phyloP scores from a whole-genome alignment of 352 stramenopile genomes.

The Phytophthora uliginosa region DNA sequence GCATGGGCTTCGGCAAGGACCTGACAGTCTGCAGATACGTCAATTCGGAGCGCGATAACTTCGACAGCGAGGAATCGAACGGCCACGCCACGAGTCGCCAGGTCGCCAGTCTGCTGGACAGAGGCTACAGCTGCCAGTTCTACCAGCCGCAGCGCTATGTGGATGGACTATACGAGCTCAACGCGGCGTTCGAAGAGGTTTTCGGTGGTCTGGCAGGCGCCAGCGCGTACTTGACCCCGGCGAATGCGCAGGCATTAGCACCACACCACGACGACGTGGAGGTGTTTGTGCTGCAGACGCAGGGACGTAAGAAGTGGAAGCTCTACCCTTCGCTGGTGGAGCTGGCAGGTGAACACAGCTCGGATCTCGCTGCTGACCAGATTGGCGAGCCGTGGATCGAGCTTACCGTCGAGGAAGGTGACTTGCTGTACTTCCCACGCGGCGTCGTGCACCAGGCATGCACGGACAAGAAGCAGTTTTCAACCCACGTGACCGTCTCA shows the following conservation, averaged over 20 bases:
- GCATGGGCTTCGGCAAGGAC: slow-evolving; percentile 70
- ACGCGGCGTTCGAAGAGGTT: slow-evolving; percentile 80
- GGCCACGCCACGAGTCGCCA: slow-evolving; percentile 59
- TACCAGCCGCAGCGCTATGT: slow-evolving; percentile 90
- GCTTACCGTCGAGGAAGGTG: slow-evolving; percentile 84
- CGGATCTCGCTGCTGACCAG: slow-evolving; percentile 66
- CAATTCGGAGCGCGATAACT: slow-evolving; percentile 74
- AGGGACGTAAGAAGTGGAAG: slow-evolving; percentile 92
- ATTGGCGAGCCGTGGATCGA: slow-evolving; percentile 88
- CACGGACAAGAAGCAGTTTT: slow-evolving; percentile 82
- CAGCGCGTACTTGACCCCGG: slow-evolving; percentile 86
- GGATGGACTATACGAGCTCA: slow-evolving; percentile 78
- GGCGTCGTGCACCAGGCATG: slow-evolving; percentile 85
- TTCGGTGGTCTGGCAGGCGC: slow-evolving; percentile 84
- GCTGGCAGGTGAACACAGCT: slow-evolving; percentile 83
- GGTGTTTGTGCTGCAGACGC: slow-evolving; percentile 89
- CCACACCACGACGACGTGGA: slow-evolving; percentile 90
- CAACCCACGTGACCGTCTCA: slow-evolving; percentile 89
- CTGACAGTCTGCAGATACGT: slow-evolving; percentile 86
- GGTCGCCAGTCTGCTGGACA: slow-evolving; percentile 69
- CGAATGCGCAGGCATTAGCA: slow-evolving; percentile 82
- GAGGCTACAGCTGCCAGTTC: slow-evolving; percentile 89
- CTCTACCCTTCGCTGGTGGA: slow-evolving; percentile 82
- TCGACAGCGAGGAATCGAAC: slow-evolving; percentile 64
- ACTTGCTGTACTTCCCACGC: slow-evolving; percentile 89